A percentile compares a stretch with the other conserved stretches of the same genome.
Evolutionary conservation across 306 rosid species (phyloP).

Genomic region (Gastrolobium bilobum): DNA sequence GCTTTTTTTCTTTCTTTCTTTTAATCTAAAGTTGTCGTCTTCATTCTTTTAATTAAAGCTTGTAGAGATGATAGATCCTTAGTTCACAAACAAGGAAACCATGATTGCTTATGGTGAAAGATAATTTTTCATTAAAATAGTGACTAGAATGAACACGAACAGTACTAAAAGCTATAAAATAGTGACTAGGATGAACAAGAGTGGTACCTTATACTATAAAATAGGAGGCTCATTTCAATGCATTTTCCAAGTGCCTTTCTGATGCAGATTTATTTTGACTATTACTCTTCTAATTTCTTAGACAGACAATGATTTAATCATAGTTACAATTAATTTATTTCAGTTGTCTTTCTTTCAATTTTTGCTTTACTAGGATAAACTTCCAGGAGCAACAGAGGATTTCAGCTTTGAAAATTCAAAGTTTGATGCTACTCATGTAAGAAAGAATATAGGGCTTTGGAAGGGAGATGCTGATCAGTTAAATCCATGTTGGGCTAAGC

Average conservation of each 20-base stretch:
- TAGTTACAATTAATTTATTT: slow-evolving; percentile 13
- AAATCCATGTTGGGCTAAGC: slow-evolving; percentile 88
- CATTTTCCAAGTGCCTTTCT: slow-evolving; percentile 14
- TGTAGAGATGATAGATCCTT: slow-evolving; percentile 49
- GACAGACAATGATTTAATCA: not conserved
- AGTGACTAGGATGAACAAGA: not conserved
- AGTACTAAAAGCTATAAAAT: slow-evolving; percentile 1
- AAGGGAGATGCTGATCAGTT: slow-evolving; percentile 71
- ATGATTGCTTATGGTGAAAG: not conserved
- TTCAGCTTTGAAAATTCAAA: slow-evolving; percentile 57
- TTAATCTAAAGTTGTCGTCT: not conserved
- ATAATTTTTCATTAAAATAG: slow-evolving; percentile 25
- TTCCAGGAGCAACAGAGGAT: slow-evolving; percentile 76
- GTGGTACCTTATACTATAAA: not conserved
- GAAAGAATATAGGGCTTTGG: slow-evolving; percentile 69
- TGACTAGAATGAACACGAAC: not conserved
- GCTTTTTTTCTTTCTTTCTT: not conserved
- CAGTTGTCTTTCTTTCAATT: slow-evolving; percentile 23
- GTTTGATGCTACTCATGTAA: slow-evolving; percentile 57
- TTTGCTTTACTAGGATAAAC: slow-evolving; percentile 66
- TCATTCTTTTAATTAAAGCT: not conserved
- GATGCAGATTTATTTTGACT: slow-evolving; percentile 31
- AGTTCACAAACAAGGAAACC: slow-evolving; percentile 13
- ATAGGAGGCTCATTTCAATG: not conserved
- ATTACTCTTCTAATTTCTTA: slow-evolving; percentile 13